Evolutionary conservation across 768 basidiomycete genomes (phyloP), one percentile per base, ranked within the genome.

Genomic region (Coprinopsis cinerea): DNA sequence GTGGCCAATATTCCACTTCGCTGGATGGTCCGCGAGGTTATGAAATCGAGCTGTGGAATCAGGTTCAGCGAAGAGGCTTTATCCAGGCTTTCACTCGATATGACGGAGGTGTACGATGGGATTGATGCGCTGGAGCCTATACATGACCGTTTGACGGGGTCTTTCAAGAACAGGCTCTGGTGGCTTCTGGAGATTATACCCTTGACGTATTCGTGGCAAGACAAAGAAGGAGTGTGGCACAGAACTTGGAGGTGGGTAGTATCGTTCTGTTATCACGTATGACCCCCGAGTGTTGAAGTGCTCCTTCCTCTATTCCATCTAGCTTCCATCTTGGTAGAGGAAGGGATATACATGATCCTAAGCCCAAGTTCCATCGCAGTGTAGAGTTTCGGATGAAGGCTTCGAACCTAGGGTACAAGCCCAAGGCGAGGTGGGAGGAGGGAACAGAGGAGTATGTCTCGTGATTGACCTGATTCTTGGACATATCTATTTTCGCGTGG

Each of bases 11-110:
- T 87, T 55, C 67, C 79, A 15, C 67, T 92, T 24, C 77, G 78
- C 23, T 92, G 88, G 88, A 89, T 92, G 87, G 71, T 90, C 28
- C 79, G 80, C 46, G 77, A 91, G 55, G 70, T 81, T 49, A 69
- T 80, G 20, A 57, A 62, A 10, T 71, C 85, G 13, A 63, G 71
- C n/a, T 81, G 83, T 56, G 82, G 78, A 4, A 73, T 89, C 27
- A 55, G 67, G 25, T 88, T 88, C 57, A 77, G 83, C 48, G 48
- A 58, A 3, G 66, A 57, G 1, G 78, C 76, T 14, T 72, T 88
- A 22, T 46, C 49, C 3, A 34, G 20, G 2, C 24, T 36, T 13
- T 24, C 37, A 2, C 46, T 48, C 15, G 59, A 60, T 44, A 36
- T 54, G 5, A 7, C 22, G 17, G 51, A 46, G 6, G 59, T 54